Conservation (phyloP, 345 rosid genomes). For the Alliaria petiolata region DNA sequence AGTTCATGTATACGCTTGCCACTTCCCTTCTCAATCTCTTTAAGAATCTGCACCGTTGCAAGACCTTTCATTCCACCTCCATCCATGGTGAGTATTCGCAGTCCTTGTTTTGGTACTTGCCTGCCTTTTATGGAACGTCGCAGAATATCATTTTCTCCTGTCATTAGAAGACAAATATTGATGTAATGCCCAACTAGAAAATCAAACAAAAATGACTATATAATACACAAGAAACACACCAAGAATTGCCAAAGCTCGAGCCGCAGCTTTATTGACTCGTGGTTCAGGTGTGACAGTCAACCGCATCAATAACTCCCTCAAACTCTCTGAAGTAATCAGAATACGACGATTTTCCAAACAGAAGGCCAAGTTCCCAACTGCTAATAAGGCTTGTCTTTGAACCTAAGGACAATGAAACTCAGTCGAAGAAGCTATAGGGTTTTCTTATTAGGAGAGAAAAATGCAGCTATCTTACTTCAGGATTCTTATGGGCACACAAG, state of each 20-base stretch:
- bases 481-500: constrained; percentile 73
- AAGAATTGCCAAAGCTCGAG: constrained; percentile 96
- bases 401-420: constrained; percentile 49
- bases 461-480: constrained; percentile 59
- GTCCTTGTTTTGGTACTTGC: constrained; percentile 83
- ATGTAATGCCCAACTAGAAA: neutral
- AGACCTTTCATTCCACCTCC: constrained; percentile 99
- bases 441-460: constrained; percentile 3
- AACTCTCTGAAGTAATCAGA: constrained; percentile 90
- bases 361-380: constrained; percentile 95
- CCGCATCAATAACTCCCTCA: constrained; percentile 80
- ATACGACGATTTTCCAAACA: constrained; percentile 90
- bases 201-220: neutral
- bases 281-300: constrained; percentile 79
- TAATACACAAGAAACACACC: constrained; percentile 48
- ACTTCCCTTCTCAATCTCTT: constrained; percentile 94
- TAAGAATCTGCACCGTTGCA: constrained; percentile 95
- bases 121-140: constrained; percentile 93
- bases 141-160: constrained; percentile 93
- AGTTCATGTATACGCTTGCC: constrained; percentile 96
- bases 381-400: constrained; percentile 82
- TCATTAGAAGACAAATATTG: constrained; percentile 18
- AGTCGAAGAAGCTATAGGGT: constrained; percentile 11
- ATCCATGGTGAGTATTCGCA: constrained; percentile 98
- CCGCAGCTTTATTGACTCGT: constrained; percentile 91